Percentiles rank a stretch among this genome's conserved stretches.
These are phyloP conservation scores for Hyaloscypha variabilis DNA, from an alignment of 495 filamentous ascomycete genomes.

Conservation along the genomic window DNA sequence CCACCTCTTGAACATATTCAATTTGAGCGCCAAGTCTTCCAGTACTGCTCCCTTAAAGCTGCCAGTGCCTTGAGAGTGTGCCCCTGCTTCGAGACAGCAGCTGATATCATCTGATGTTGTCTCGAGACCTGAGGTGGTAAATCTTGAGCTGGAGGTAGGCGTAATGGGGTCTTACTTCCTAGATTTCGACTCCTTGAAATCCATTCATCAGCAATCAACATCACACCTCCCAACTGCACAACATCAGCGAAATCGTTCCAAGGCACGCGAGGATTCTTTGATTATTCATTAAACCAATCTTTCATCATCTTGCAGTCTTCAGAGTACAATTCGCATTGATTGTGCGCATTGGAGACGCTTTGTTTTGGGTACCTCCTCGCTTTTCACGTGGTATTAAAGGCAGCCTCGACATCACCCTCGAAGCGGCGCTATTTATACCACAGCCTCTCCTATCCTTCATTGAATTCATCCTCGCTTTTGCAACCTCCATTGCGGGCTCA, in stretches of 20 bases:
- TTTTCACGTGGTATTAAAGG: not conserved
- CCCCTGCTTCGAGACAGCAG: not conserved
- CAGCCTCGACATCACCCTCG: not conserved
- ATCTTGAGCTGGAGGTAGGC: not conserved
- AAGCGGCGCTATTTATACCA: not conserved
- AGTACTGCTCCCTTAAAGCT: too few relatives aligned
- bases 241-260: not conserved
- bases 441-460: not conserved
- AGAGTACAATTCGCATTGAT: not conserved
- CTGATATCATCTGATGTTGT: not conserved
- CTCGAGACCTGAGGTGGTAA: not conserved
- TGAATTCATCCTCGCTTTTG: not conserved
- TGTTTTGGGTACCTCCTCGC: not conserved
- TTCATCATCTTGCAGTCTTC: not conserved
- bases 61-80: not conserved
- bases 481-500: not conserved
- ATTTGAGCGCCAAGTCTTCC: too few relatives aligned
- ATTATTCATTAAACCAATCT: not conserved
- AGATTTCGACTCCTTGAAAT: not conserved
- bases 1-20: not conserved
- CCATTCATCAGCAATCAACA: not conserved
- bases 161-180: not conserved
- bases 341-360: not conserved
- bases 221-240: not conserved
- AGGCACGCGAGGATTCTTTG: not conserved